Percentiles rank a stretch among this genome's conserved stretches.
Evolutionary conservation across 495 filamentous ascomycete genomes (phyloP).

Genomic region (Beverwykella pulmonaria): DNA sequence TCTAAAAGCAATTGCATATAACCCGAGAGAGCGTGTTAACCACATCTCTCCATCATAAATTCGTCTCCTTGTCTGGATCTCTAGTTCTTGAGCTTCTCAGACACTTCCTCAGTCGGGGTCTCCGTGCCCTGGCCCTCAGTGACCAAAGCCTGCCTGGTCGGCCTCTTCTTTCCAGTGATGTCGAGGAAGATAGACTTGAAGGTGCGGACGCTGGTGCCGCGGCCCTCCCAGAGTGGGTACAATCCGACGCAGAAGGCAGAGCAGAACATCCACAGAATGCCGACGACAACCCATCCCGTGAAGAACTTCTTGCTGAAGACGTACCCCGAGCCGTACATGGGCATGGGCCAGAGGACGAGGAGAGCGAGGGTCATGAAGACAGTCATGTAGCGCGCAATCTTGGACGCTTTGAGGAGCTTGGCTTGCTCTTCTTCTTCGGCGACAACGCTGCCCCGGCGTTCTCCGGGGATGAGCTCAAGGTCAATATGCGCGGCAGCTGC

Average conservation of each 20-base stretch:
- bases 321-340: constrained; percentile 85
- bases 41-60: neutral
- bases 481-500: constrained; percentile 69
- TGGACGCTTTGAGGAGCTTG: constrained; percentile 70
- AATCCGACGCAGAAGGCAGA: constrained; percentile 68
- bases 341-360: constrained; percentile 91
- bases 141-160: constrained; percentile 31
- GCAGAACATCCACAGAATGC: constrained; percentile 85
- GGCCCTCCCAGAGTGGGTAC: constrained; percentile 81
- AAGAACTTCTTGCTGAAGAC: constrained; percentile 91
- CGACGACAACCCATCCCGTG: constrained; percentile 86
- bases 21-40: neutral
- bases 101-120: constrained; percentile 38
- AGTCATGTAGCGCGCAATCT: constrained; percentile 79
- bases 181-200: constrained; percentile 69
- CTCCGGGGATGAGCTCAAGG: constrained; percentile 68
- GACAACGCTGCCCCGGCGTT: constrained; percentile 44
- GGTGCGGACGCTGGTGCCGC: constrained; percentile 67
- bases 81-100: constrained; percentile 25
- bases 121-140: constrained; percentile 37
- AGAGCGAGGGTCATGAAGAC: constrained; percentile 73
- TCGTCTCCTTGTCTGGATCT: neutral
- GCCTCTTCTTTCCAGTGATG: constrained; percentile 61
- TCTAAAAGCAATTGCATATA: constrained; percentile 16
- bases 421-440: constrained; percentile 61